phyloP scores from a whole-genome alignment of 2,329 filamentous ascomycete genomes.

The Colletotrichum ledebouriae region DNA sequence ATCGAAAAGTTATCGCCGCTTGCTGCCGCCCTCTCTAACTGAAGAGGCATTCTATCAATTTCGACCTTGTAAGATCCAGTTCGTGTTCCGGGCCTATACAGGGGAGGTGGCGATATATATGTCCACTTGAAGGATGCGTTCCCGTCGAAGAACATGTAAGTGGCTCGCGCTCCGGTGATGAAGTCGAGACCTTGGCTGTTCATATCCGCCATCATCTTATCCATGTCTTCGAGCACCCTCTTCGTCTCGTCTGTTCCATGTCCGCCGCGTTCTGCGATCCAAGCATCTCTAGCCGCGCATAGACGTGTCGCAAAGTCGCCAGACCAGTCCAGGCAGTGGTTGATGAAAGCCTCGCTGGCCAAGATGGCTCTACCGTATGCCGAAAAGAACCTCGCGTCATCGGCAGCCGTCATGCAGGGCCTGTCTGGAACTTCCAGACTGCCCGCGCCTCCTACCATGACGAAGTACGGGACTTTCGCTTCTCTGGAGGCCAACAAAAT shows the following conservation, averaged over 20 bases:
- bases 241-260: background rate
- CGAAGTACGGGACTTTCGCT: conserved; percentile 12
- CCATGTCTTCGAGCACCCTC: background rate
- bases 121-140: conserved; percentile 29
- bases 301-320: conserved; percentile 4
- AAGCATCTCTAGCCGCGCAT: background rate
- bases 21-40: background rate
- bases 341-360: conserved; percentile 17
- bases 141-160: conserved; percentile 21
- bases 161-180: conserved; percentile 5
- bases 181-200: conserved; percentile 25
- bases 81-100: conserved; percentile 21
- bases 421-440: conserved; percentile 14
- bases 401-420: conserved; percentile 21
- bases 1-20: background rate
- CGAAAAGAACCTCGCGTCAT: conserved; percentile 18
- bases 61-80: conserved; percentile 11
- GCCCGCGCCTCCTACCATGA: conserved; percentile 21
- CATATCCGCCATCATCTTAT: conserved; percentile 22
- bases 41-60: conserved; percentile 20
- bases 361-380: conserved; percentile 20
- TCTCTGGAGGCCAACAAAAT: conserved; percentile 23
- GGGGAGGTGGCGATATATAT: conserved; percentile 11
- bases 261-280: conserved; percentile 13
- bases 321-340: conserved; percentile 16